A percentile compares a stretch with the other conserved stretches of the same genome.
These are phyloP conservation scores for Macadamia integrifolia DNA, from an alignment of 164 flowering plant species.

Conservation along the genomic window DNA sequence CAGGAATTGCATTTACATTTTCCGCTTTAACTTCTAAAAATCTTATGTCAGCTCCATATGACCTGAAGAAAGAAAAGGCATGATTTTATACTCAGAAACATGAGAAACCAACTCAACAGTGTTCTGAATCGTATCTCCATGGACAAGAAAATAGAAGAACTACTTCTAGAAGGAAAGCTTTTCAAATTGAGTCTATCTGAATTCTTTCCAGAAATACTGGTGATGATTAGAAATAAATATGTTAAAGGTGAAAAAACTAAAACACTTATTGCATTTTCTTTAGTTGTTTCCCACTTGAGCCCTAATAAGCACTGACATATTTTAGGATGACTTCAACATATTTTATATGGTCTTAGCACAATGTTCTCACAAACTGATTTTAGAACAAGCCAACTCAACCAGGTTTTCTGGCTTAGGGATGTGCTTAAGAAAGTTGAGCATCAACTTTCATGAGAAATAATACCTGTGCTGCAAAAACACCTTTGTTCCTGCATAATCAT, in stretches of 20 bases:
- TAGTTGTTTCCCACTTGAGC: too few species aligned
- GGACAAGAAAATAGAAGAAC: too few species aligned
- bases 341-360: too few species aligned
- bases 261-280: too few species aligned
- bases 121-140: too few species aligned
- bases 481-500: constrained; percentile 94
- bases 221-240: too few species aligned
- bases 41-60: constrained; percentile 83
- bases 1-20: constrained; percentile 16
- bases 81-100: background rate
- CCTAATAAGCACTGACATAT: too few species aligned
- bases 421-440: background rate
- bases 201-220: too few species aligned
- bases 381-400: background rate
- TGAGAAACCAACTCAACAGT: background rate
- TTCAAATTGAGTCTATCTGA: too few species aligned
- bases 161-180: too few species aligned
- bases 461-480: constrained; percentile 91
- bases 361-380: background rate
- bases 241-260: too few species aligned
- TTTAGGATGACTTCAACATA: too few species aligned
- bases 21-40: constrained; percentile 54
- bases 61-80: constrained; percentile 31
- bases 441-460: background rate
- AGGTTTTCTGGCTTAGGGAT: background rate